Evolutionary conservation across 106 monocot species (phyloP), one percentile per base, ranked within the genome.

Genomic region (Apostasia ramifera): DNA sequence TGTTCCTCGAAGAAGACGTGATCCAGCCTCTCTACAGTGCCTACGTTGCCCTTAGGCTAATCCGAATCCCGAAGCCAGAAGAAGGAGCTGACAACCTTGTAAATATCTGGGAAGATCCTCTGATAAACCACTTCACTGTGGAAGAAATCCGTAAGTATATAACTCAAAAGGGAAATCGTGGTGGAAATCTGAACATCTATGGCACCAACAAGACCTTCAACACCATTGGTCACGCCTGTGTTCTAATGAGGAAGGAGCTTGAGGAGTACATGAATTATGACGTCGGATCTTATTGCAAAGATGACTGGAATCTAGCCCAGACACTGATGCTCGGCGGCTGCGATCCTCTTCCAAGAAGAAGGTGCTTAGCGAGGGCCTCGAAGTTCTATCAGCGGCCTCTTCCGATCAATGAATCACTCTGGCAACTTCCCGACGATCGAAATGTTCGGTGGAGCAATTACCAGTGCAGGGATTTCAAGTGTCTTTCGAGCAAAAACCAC

Each of bases 191-290:
- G 39, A 87, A 51, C 49, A 40, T 82, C 5, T 84, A 82, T n/a
- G 78, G 82, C n/a, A 72, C 74, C 6, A 82, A 78, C 61, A 78
- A 72, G 75, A 94, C 87, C 42, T 87, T 84, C 73, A 66, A 56
- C 59, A 83, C 77, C 3, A 80, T 94, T 40, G 94, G 90, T 55
- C 94, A 94, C 51, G 82, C 90, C 1, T 94, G 94, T 44, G 90
- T 94, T 49, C 67, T 81, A 8, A 81, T 88, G 87, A 80, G 73
- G 57, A 77, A 85, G 58, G 83, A 88, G 53, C 85, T 95, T 1
- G 94, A 95, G 71, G 75, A 81, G 69, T 95, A 91, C 80, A 95
- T 91, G 94, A 69, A 80, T 51, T 95, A 91, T 13, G 94, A 94
- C 53, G 53, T 91, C 2, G 90, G 83, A 0, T 78, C 87, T 0